Evolutionary conservation across 352 stramenopile species (phyloP).

Genomic region (Globisporangium cylindrosporum): DNA sequence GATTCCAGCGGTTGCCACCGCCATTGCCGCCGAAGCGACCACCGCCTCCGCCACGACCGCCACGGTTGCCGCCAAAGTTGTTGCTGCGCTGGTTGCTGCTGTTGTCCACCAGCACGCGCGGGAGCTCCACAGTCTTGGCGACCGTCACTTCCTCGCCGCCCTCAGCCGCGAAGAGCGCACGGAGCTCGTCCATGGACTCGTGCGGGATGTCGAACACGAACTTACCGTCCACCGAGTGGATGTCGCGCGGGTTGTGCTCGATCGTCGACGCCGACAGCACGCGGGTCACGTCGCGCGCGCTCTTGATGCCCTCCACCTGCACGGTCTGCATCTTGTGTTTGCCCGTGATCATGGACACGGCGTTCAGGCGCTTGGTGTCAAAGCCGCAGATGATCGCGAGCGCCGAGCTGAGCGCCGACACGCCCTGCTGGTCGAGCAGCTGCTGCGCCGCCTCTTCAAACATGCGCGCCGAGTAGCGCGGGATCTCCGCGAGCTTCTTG

Average conservation of each 20-base stretch:
- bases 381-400: conserved; percentile 77
- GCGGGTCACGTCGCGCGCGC: conserved; percentile 46
- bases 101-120: conserved; percentile 48
- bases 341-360: conserved; percentile 78
- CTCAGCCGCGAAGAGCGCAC: conserved; percentile 34
- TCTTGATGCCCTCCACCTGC: conserved; percentile 44
- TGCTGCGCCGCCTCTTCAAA: conserved; percentile 58
- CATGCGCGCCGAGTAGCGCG: conserved; percentile 36
- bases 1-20: conserved; percentile 21
- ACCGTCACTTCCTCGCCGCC: conserved; percentile 37
- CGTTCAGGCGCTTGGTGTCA: conserved; percentile 58
- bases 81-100: conserved; percentile 21
- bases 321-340: conserved; percentile 64
- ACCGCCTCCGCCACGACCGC: conserved; percentile 23
- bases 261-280: conserved; percentile 41
- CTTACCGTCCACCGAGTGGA: conserved; percentile 59
- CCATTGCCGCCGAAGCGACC: conserved; percentile 32
- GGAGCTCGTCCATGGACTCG: conserved; percentile 42
- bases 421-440: conserved; percentile 57
- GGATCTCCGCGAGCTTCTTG: conserved; percentile 51
- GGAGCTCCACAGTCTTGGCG: conserved; percentile 47
- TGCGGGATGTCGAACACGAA: conserved; percentile 71
- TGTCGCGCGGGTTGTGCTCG: conserved; percentile 37
- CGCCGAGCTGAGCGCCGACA: conserved; percentile 55
- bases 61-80: conserved; percentile 22